Base-by-base conservation (phyloP, 202 grass and related monocot genomes). In the Schoenoplectus tabernaemontani region DNA sequence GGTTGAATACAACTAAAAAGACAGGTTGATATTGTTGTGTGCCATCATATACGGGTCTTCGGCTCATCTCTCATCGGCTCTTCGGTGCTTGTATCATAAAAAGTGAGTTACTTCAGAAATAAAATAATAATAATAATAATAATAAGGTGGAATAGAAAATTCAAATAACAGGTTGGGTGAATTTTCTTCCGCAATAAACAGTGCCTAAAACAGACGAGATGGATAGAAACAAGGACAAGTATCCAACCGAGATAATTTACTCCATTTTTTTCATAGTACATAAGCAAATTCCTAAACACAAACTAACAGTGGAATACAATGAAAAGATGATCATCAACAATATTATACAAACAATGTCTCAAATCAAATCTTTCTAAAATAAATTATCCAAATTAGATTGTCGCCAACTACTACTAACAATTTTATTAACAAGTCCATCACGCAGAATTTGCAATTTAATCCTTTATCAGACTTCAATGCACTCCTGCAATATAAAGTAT, bases 341-440 rank as follows among this genome's bases (percentile, higher is more conserved):
- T 75, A 75, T 75, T 54, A 56, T 54, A 75, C 47, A 75, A 30
- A n/a, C n/a, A 75, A 36, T 56, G 13, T 19, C 46, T 75, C 19
- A 4, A 75, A 75, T 56, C 17, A 75, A 72, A 75, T 54, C 5
- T 48, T 30, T 75, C 70, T 75, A 75, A 75, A 75, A 54, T 56
- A 54, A 74, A 75, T 32, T 75, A 56, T 75, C 47, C 70, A 75
- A 74, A 75, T 75, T 75, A 75, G 70, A 75, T 33, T 71, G 26
- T 51, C 30, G 13, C 28, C 2, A 8, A 48, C 70, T 54, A 75
- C 69, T 53, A 74, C 47, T 75, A 75, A 75, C 47, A 75, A 54
- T 56, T 75, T 54, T 54, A 54, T 75, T 75, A 32, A 74, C 70
- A 75, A 36, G 46, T 75, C 68, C 23, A 73, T n/a, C 15, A 75